Conservation (phyloP, 2,329 filamentous ascomycete species). For the Beauveria sp. region DNA sequence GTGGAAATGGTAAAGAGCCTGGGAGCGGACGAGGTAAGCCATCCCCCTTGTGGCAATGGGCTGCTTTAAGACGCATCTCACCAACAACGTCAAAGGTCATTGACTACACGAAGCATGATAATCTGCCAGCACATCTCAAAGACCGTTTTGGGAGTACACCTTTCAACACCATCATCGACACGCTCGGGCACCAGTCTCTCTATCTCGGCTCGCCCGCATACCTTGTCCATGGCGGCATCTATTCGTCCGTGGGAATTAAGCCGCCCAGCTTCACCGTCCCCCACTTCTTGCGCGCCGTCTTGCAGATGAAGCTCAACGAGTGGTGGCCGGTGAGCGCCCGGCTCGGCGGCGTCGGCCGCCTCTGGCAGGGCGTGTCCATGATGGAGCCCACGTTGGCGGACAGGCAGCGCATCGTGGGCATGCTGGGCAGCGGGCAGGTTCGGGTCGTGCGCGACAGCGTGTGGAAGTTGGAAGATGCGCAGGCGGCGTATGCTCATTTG, state of each 20-base stretch:
- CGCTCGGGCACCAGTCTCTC: conserved; percentile 39
- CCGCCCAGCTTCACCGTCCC: conserved; percentile 25
- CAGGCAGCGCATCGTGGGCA: conserved; percentile 24
- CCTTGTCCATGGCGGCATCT: conserved; percentile 29
- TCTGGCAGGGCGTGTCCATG: conserved; percentile 26
- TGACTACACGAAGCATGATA: conserved; percentile 31
- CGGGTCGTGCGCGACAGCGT: conserved; percentile 29
- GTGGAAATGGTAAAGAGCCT: conserved; percentile 35
- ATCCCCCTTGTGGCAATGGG: neutral
- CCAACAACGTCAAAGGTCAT: conserved; percentile 24
- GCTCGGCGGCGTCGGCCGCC: conserved; percentile 31
- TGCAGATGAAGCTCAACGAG: conserved; percentile 30
- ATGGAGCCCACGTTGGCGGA: conserved; percentile 26
- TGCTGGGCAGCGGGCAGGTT: conserved; percentile 28
- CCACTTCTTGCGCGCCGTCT: conserved; percentile 23
- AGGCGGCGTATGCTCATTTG: conserved; percentile 28
- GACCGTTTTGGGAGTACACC: conserved; percentile 22
- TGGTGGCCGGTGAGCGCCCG: conserved; percentile 27
- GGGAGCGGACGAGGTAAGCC: conserved; percentile 39
- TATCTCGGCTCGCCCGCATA: conserved; percentile 33
- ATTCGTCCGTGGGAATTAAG: conserved; percentile 34
- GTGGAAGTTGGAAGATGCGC: conserved; percentile 28
- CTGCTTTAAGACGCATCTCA: neutral
- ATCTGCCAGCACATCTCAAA: conserved; percentile 28
- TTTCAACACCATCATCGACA: conserved; percentile 42